A percentile compares a stretch with the other conserved stretches of the same genome.
These are phyloP conservation scores for Coix lacrymajobi DNA, from an alignment of 176 grass and related monocot species.

Conservation along the genomic window DNA sequence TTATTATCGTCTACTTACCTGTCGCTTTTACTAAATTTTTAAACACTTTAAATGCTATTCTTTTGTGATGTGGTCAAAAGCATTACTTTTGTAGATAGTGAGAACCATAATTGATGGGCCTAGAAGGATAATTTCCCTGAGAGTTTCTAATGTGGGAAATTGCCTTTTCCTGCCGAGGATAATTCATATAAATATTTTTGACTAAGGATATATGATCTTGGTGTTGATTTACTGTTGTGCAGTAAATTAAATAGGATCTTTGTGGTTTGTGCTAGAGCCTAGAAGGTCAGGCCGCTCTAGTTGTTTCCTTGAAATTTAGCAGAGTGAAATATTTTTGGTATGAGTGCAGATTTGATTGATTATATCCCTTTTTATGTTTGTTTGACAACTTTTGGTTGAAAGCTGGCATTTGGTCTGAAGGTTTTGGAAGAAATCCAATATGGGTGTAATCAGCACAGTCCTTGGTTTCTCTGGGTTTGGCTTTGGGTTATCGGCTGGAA, in stretches of 20 bases:
- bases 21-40: background rate
- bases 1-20: background rate
- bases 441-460: conserved; percentile 76
- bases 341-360: background rate
- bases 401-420: conserved; percentile 13
- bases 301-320: conserved; percentile 11
- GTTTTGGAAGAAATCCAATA: conserved; percentile 33
- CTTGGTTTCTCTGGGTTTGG: conserved; percentile 88
- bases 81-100: conserved; percentile 7
- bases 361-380: background rate
- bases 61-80: background rate
- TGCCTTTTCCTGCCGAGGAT: background rate
- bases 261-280: background rate
- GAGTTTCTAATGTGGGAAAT: conserved; percentile 22
- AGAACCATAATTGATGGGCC: background rate
- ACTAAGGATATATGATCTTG: background rate
- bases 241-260: conserved; percentile 16
- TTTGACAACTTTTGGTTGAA: conserved; percentile 11
- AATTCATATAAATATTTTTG: background rate
- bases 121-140: no score
- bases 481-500: conserved; percentile 59
- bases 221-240: background rate
- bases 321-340: background rate
- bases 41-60: background rate
- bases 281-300: background rate